Evolutionary conservation across 305 asterid genomes (phyloP), one percentile per base, ranked within the genome.

Genomic region (Rubia tinctorum): DNA sequence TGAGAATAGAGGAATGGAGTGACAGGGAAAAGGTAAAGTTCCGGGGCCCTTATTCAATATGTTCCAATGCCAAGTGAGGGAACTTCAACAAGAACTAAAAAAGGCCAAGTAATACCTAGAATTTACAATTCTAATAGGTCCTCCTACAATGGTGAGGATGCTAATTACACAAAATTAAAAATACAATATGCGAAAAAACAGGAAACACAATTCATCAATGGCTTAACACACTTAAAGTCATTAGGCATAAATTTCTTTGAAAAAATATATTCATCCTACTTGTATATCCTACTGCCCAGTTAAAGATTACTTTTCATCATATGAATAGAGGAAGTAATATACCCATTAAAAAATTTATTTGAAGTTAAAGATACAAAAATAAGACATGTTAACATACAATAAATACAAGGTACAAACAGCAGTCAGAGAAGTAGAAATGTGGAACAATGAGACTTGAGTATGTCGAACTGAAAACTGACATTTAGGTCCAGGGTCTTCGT

Each of bases 391-490:
- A 34, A 15, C 11, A 27, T 27, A 13, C 6, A 2, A 14, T 1
- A 62, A 62, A 62, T 62, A 62, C 42, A 13, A 22, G 11, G 9
- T 34, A 23, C 63, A 18, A 2, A 20, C 71, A 27, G 45, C 11
- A 14, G 39, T 30, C 39, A 25, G 53, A 5, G 45, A 47, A 6
- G 15, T 12, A 55, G 15, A 12, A n/a, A 18, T 14, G 30, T 8
- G 30, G 66, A 65, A 66, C 40, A 51, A 22, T 58, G 61, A 13
- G 39, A 42, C 25, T 60, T 5, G 69, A 27, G 71, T 53, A 39
- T 47, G 70, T 85, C 73, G 64, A 91, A 96, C 92, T 81, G 96
- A 81, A 80, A 82, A 80, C 34, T 67, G 71, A 71, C 69, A 47
- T 76, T 58, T 64, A 71, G 73, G 66, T 76, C 76, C 82, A 34